Base-by-base conservation (phyloP, 2,329 filamentous ascomycete species). In the Neodidymelliopsis sp. region DNA sequence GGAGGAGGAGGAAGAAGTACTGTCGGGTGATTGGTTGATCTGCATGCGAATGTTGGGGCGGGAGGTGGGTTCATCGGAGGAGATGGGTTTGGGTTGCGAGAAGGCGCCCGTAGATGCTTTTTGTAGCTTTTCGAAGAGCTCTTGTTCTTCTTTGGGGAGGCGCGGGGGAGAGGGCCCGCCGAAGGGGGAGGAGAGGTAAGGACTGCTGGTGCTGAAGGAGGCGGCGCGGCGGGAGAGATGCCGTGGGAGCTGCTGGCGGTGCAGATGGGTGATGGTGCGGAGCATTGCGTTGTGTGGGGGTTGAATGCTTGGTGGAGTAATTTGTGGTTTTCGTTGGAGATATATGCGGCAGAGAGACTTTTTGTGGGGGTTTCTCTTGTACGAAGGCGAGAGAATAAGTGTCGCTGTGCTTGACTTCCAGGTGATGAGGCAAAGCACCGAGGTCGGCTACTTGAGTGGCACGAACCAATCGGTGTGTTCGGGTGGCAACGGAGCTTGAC, bases 71-170 rank as follows among this genome's bases (percentile, higher is more conserved):
- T 22, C 48, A 79, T 75, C 5, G 11, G 74, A 61, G 2, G 75
- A 67, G 72, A 71, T 60, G 38, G 66, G 39, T 7, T 59, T 81
- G 63, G 77, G 88, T 63, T 83, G 94, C 77, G 78, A 94, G 75
- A 84, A 97, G 55, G 76, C 94, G 56, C 82, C 90, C 57, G 84
- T 95, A 60, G 78, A 96, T 69, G 81, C 80, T 61, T 84, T 84
- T 70, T 97, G 91, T 4, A 97, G 87, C 30, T 86, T 82, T 75
- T 97, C 92, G 72, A 94, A 96, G 58, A 95, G 84, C 70, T 91
- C 90, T 78, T 97, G 92, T 62, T 96, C 87, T 73, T 90, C 86
- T 64, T 91, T 86, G 6, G 93, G 91, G 9, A 97, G 89, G 37
- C 91, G 89, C 0, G 91, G 92, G 12, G 94, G 94, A 6, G 90